These are phyloP conservation scores for Spathaspora boniae DNA, from an alignment of 805 yeast species.

Conservation along the genomic window DNA sequence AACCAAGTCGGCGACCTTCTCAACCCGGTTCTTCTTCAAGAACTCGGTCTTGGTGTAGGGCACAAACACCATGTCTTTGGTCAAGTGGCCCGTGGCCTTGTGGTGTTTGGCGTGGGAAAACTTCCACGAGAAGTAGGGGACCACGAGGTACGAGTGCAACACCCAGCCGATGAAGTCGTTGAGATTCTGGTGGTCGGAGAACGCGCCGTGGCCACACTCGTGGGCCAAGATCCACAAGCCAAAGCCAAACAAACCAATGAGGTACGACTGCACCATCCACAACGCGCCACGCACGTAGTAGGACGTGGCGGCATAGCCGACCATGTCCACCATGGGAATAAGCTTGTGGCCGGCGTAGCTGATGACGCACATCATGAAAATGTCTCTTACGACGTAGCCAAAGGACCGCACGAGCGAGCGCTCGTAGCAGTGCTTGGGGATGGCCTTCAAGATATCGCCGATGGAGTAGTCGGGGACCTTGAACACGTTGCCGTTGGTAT, in stretches of 20 bases:
- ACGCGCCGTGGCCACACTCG: conserved; percentile 65
- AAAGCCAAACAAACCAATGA: conserved; percentile 51
- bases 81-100: conserved; percentile 59
- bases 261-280: conserved; percentile 56
- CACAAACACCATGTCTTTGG: conserved; percentile 58
- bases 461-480: conserved; percentile 62
- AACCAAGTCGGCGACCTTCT: conserved; percentile 41
- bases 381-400: conserved; percentile 52
- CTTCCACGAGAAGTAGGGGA: conserved; percentile 64
- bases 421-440: conserved; percentile 60
- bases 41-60: conserved; percentile 52
- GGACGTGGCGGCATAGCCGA: conserved; percentile 31
- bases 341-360: conserved; percentile 41
- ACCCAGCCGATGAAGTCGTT: conserved; percentile 62
- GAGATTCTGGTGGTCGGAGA: conserved; percentile 49
- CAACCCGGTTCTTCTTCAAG: conserved; percentile 27
- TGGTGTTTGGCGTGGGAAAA: conserved; percentile 60
- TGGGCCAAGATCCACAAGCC: conserved; percentile 64
- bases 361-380: conserved; percentile 38
- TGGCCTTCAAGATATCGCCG: conserved; percentile 53
- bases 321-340: conserved; percentile 44
- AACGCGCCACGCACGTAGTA: conserved; percentile 45
- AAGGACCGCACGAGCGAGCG: conserved; percentile 48
- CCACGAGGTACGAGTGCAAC: conserved; percentile 52
- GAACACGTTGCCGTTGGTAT: conserved; percentile 52